Percentiles rank a stretch among this genome's conserved stretches.
phyloP scores from a whole-genome alignment of 139 green algal species.

The Coelastrella sp. region DNA sequence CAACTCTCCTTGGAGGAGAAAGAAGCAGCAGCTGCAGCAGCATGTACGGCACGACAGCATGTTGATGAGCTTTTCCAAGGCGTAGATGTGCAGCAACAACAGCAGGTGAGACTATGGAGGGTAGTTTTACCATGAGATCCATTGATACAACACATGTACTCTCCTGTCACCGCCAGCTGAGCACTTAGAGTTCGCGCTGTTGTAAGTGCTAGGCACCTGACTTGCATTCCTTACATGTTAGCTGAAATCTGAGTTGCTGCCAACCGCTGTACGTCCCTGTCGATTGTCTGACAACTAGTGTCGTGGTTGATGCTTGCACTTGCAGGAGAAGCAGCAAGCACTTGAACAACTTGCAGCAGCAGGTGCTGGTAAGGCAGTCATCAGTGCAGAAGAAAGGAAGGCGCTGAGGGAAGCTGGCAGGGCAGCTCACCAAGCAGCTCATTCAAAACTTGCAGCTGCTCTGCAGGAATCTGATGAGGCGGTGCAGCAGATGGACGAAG shows the following conservation, averaged over 20 bases:
- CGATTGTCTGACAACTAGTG: too few relatives aligned
- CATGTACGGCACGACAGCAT: not conserved
- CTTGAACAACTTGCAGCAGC: not conserved
- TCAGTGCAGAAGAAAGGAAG: not conserved
- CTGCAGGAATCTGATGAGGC: not conserved
- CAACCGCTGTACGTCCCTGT: too few relatives aligned
- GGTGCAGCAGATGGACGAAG: not conserved
- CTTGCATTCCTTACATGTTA: too few relatives aligned
- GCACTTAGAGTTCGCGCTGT: too few relatives aligned
- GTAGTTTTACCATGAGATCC: too few relatives aligned
- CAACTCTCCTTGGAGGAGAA: not conserved
- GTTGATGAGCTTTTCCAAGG: not conserved
- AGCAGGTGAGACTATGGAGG: too few relatives aligned
- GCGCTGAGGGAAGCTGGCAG: not conserved
- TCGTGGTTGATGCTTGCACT: too few relatives aligned
- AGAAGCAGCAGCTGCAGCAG: not conserved
- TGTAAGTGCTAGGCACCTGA: too few relatives aligned
- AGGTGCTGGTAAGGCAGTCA: not conserved
- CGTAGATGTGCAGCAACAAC: not conserved
- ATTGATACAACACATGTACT: too few relatives aligned
- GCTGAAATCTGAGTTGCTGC: too few relatives aligned
- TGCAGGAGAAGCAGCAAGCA: not conserved
- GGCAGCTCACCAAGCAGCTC: not conserved
- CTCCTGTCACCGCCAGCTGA: too few relatives aligned
- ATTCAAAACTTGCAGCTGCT: not conserved